phyloP scores from a whole-genome alignment of 352 stramenopile species.

The Phytopythium montanum region DNA sequence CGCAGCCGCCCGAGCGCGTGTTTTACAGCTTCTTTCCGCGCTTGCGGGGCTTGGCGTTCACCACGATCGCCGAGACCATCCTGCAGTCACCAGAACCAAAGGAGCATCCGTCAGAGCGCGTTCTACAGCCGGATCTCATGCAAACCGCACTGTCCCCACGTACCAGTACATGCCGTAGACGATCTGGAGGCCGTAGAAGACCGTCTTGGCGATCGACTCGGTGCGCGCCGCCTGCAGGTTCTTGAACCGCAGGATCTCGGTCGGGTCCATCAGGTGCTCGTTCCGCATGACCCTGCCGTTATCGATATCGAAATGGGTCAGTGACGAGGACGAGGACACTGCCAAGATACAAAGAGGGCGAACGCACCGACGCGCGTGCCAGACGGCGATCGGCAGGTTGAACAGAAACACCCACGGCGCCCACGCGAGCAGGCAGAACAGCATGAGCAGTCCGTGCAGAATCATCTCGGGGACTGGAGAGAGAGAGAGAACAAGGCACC shows the following conservation, averaged over 20 bases:
- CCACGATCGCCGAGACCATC: constrained; percentile 86
- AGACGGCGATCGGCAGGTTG: constrained; percentile 75
- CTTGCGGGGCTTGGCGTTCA: constrained; percentile 54
- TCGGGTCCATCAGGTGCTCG: constrained; percentile 82
- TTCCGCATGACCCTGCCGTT: constrained; percentile 58
- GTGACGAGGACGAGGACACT: background rate
- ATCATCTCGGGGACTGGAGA: constrained; percentile 73
- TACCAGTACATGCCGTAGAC: constrained; percentile 90
- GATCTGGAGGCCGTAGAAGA: constrained; percentile 87
- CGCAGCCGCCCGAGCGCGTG: background rate
- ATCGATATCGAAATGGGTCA: background rate
- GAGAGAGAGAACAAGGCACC: background rate
- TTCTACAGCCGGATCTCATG: background rate
- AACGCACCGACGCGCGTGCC: constrained; percentile 61
- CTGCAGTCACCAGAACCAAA: constrained; percentile 17
- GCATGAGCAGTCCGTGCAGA: constrained; percentile 69
- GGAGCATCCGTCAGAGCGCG: background rate
- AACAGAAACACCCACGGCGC: constrained; percentile 75
- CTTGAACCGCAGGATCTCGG: constrained; percentile 86
- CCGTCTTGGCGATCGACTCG: constrained; percentile 79
- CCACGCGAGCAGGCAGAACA: constrained; percentile 71
- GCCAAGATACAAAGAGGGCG: no score
- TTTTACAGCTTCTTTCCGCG: constrained; percentile 19
- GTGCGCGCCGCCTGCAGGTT: constrained; percentile 73
- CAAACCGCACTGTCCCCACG: constrained; percentile 9